A percentile compares a stretch with the other conserved stretches of the same genome.
Conservation (phyloP, 352 stramenopile genomes). For the Albugo laibachii region DNA sequence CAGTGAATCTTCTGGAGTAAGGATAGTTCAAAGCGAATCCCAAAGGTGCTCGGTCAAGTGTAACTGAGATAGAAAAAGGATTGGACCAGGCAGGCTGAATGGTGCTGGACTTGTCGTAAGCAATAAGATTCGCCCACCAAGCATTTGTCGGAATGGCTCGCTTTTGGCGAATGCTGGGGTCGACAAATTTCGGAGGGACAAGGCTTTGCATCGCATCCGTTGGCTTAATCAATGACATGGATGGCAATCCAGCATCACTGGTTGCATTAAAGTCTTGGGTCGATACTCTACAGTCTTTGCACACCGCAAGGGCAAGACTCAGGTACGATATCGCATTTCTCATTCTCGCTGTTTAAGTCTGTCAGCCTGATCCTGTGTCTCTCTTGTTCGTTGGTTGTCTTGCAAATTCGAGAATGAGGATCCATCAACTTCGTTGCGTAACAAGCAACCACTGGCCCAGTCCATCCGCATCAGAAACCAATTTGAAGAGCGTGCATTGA, state of each 20-base stretch:
- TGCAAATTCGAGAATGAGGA: too few species aligned
- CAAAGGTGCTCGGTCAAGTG: slow-evolving; percentile 19
- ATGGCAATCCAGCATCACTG: slow-evolving; percentile 2
- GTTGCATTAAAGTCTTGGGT: too few species aligned
- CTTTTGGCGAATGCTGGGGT: slow-evolving; percentile 16
- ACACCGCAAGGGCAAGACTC: too few species aligned
- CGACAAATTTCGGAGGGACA: slow-evolving; percentile 30
- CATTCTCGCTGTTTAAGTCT: too few species aligned
- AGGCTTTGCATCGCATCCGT: slow-evolving; percentile 30
- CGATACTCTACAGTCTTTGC: too few species aligned
- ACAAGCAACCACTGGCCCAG: too few species aligned
- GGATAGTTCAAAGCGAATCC: slow-evolving; percentile 34
- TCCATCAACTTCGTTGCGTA: too few species aligned
- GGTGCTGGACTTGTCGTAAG: slow-evolving; percentile 11
- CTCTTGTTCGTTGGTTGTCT: too few species aligned
- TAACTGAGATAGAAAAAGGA: slow-evolving; percentile 25
- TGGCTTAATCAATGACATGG: slow-evolving; percentile 18
- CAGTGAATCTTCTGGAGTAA: slow-evolving; percentile 25
- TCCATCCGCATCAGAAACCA: too few species aligned
- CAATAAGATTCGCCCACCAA: slow-evolving; percentile 58
- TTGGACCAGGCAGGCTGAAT: slow-evolving; percentile 39
- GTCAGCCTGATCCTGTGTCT: too few species aligned
- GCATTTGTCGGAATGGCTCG: slow-evolving; percentile 48
- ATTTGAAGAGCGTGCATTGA: too few species aligned
- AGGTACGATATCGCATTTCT: too few species aligned